phyloP scores from a whole-genome alignment of 2,329 filamentous ascomycete genomes.

The Coniosporium tulheliwenetii region DNA sequence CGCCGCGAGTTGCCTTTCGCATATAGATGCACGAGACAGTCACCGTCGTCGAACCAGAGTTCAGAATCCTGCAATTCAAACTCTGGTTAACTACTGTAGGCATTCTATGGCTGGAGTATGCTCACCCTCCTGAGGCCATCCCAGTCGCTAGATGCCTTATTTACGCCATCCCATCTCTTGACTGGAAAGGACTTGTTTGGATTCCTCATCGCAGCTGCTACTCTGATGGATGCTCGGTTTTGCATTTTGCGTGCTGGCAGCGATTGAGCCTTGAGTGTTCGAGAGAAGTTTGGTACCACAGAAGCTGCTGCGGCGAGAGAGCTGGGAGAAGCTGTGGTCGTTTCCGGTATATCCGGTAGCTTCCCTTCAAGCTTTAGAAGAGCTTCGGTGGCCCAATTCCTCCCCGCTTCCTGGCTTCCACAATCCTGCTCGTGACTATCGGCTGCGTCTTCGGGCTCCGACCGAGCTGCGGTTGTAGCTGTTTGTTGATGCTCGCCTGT shows the following conservation, averaged over 20 bases:
- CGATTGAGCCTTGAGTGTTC: not conserved
- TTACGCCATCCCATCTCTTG: slow-evolving; percentile 3
- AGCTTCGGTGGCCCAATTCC: no score
- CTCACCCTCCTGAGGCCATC: slow-evolving; percentile 8
- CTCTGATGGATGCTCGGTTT: not conserved
- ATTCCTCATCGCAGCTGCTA: not conserved
- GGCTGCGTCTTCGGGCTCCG: no score
- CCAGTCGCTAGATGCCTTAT: slow-evolving; percentile 3
- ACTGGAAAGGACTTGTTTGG: not conserved
- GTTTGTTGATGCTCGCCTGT: no score
- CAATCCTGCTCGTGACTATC: no score
- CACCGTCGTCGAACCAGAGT: slow-evolving; percentile 50
- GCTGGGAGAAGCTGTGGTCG: no score
- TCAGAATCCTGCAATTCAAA: slow-evolving; percentile 45
- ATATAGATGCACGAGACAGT: slow-evolving; percentile 57
- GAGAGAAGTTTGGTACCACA: not conserved
- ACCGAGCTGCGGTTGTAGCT: no score
- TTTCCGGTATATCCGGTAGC: no score
- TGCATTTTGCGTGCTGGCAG: not conserved
- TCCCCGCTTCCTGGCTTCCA: no score
- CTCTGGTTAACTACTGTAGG: slow-evolving; percentile 4
- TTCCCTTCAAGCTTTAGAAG: no score
- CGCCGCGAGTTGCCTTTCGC: slow-evolving; percentile 46
- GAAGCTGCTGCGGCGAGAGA: no score
- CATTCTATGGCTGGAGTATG: not conserved